phyloP scores from a whole-genome alignment of 2,329 filamentous ascomycete species.

The Colletotrichum sp. region DNA sequence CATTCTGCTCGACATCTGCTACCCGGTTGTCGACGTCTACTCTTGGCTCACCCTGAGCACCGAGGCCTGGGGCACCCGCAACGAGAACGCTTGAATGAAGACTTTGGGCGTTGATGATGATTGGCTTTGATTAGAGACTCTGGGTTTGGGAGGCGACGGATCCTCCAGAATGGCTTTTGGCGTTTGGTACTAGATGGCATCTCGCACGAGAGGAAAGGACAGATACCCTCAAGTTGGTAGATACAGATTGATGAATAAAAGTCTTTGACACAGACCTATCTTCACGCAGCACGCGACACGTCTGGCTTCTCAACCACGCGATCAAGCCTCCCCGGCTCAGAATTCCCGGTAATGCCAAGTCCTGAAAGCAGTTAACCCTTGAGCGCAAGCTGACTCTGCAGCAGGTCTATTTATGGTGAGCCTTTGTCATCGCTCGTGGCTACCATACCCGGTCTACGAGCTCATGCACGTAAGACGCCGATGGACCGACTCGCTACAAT shows the following conservation, averaged over 20 bases:
- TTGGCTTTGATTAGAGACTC: neutral
- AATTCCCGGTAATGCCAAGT: neutral
- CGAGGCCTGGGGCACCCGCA: conserved; percentile 12
- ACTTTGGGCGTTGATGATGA: neutral
- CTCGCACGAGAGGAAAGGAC: neutral
- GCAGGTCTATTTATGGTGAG: neutral
- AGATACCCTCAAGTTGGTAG: neutral
- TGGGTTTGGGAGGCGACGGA: neutral
- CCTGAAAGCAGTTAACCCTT: neutral
- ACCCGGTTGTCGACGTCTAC: conserved; percentile 13
- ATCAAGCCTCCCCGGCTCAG: neutral
- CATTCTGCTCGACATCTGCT: conserved; percentile 11
- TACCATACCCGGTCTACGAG: neutral
- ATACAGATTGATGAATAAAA: neutral
- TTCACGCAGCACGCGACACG: neutral
- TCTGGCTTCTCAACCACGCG: neutral
- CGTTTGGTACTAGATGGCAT: neutral
- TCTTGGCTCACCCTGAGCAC: conserved; percentile 8
- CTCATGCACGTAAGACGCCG: neutral
- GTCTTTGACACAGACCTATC: neutral
- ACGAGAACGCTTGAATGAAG: neutral
- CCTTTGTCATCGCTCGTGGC: neutral
- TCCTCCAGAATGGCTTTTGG: neutral
- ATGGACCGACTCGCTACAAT: neutral
- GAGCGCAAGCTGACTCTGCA: neutral